phyloP scores from a whole-genome alignment of 768 basidiomycete genomes.

The Mycena leptocephala region DNA sequence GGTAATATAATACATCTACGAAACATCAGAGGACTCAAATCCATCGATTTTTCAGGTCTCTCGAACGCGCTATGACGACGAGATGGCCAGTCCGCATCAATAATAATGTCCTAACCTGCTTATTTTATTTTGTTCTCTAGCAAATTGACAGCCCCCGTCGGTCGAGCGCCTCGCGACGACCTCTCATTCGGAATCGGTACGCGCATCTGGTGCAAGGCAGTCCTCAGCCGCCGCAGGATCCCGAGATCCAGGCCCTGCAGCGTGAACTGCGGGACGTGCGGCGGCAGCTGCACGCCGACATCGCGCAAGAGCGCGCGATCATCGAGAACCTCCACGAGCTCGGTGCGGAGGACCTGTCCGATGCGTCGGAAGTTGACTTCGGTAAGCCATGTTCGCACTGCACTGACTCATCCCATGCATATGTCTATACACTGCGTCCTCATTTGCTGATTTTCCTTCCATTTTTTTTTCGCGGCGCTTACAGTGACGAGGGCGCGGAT shows the following conservation, averaged over 20 bases:
- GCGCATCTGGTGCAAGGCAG: neutral
- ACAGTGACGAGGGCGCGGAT: constrained; percentile 28
- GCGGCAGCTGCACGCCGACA: constrained; percentile 38
- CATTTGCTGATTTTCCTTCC: too few species aligned
- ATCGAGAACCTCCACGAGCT: constrained; percentile 38
- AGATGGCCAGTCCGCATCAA: neutral
- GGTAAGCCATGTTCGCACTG: neutral
- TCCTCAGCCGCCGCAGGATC: too few species aligned
- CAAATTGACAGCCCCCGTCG: constrained; percentile 8
- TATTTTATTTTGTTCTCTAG: neutral
- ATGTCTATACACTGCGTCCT: too few species aligned
- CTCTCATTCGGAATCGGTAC: constrained; percentile 3
- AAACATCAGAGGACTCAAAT: neutral
- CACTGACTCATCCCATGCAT: neutral
- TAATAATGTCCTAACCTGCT: too few species aligned
- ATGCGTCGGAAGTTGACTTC: neutral
- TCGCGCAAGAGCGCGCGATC: constrained; percentile 42
- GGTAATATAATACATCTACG: neutral
- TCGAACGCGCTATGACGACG: neutral
- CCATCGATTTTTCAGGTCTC: neutral
- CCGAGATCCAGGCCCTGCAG: constrained; percentile 27
- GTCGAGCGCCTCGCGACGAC: neutral
- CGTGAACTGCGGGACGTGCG: constrained; percentile 49
- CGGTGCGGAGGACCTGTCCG: neutral
- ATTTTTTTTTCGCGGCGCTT: too few species aligned